Percentiles rank a stretch among this genome's conserved stretches.
Evolutionary conservation across 306 rosid genomes (phyloP).

Genomic region (Lathyrus aphaca): DNA sequence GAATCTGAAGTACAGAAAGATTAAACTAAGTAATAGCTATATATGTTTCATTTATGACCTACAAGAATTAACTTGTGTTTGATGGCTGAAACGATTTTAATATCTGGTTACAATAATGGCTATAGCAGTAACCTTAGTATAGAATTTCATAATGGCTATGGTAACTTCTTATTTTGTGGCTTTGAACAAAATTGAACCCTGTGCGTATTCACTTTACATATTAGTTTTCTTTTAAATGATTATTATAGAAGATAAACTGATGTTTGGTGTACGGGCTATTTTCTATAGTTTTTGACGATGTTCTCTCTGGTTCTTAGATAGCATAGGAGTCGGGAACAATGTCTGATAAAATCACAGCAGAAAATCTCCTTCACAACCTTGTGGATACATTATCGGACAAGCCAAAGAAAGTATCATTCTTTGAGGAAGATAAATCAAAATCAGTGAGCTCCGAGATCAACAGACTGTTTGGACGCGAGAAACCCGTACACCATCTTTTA

Average conservation of each 20-base stretch:
- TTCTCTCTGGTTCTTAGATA: constrained; percentile 21
- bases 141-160: no score
- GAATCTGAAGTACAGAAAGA: no score
- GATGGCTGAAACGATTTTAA: no score
- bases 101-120: no score
- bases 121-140: no score
- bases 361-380: constrained; percentile 54
- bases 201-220: not conserved
- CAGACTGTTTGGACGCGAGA: constrained; percentile 78
- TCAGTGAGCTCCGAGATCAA: constrained; percentile 54
- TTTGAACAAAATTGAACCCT: not conserved
- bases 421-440: constrained; percentile 56
- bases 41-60: no score
- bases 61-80: no score
- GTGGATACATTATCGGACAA: constrained; percentile 67
- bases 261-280: not conserved
- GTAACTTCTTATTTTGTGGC: not conserved
- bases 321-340: constrained; percentile 56
- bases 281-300: constrained; percentile 10
- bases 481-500: constrained; percentile 69
- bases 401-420: constrained; percentile 55
- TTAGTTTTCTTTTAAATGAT: constrained; percentile 9
- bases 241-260: no score
- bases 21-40: no score
- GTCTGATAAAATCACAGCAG: constrained; percentile 69